Evolutionary conservation across 1,284 basidiomycete genomes (phyloP), one percentile per base, ranked within the genome.

Genomic region (Trichosporon inkin): DNA sequence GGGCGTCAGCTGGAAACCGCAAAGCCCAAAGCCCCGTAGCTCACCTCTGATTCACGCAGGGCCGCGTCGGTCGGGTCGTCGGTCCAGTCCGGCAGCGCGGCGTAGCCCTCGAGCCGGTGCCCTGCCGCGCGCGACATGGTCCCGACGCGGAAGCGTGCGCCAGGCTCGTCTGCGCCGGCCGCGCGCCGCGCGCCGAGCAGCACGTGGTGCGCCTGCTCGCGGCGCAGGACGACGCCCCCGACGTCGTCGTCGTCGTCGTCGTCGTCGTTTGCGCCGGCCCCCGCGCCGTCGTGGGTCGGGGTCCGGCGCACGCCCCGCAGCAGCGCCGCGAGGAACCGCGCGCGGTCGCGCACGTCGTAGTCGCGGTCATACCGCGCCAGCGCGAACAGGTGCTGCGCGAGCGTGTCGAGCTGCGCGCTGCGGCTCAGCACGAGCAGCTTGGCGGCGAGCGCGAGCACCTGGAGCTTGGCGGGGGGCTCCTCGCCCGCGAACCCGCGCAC

Each of bases 321-420:
- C 3, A 95, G 82, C 2, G 86, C 84, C n/a, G 81, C 78, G 14
- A 95, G 74, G 83, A 92, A 88, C 44, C 93, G 82, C 5, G 86
- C 87, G 17, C 92, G 86, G 75, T 96, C 93, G 36, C 93, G 84
- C 34, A 96, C 87, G 68, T 94, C 91, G 74, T 90, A 94, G 69
- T 88, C 85, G 13, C 79, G 68, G 74, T 97, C 94, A 74, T 93
- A 97, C 58, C 88, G 84, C 1, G 90, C 92, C n/a, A 96, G 83
- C 0, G 84, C 82, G 65, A 93, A 85, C 14, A 91, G 84, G 71
- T 96, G 90, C 58, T 82, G 83, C 56, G 82, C 81, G 55, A 96
- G 66, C 6, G 76, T 68, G 74, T 35, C 85, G 73, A 63, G 75
- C 49, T 69, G 71, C 53, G 86, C 80, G 1, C 78, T 75, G 2